These are phyloP conservation scores for Skeletonema menzelii DNA, from an alignment of 108 stramenopile species.

Conservation along the genomic window DNA sequence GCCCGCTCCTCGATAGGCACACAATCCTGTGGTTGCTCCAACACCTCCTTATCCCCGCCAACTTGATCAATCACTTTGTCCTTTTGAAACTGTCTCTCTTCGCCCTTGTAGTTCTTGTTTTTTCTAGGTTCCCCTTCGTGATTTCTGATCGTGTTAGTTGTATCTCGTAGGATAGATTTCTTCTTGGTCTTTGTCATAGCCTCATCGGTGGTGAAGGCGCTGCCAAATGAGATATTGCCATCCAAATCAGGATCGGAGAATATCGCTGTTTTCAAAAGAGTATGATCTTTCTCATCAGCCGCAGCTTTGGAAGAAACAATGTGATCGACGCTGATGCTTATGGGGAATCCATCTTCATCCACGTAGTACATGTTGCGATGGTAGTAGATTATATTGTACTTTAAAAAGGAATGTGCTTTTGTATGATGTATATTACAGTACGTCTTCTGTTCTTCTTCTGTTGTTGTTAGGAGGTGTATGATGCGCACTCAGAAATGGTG, in stretches of 20 bases:
- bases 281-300: neutral
- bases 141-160: neutral
- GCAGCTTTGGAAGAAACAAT: too few relatives aligned
- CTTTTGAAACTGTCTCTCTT: neutral
- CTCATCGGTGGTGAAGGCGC: neutral
- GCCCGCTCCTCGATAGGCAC: neutral
- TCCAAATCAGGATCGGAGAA: neutral
- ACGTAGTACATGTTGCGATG: too few relatives aligned
- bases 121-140: neutral
- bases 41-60: neutral
- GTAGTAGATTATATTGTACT: too few relatives aligned
- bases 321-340: too few relatives aligned
- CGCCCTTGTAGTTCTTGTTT: neutral
- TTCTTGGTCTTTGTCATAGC: neutral
- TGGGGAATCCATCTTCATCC: too few relatives aligned
- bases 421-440: too few relatives aligned
- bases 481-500: too few relatives aligned
- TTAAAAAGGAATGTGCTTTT: too few relatives aligned
- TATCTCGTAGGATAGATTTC: neutral
- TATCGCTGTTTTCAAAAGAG: neutral
- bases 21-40: neutral
- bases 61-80: neutral
- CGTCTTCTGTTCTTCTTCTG: too few relatives aligned
- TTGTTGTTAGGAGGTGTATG: too few relatives aligned
- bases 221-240: neutral